Conservation (phyloP, 768 basidiomycete species). For the Russula olivacea region DNA sequence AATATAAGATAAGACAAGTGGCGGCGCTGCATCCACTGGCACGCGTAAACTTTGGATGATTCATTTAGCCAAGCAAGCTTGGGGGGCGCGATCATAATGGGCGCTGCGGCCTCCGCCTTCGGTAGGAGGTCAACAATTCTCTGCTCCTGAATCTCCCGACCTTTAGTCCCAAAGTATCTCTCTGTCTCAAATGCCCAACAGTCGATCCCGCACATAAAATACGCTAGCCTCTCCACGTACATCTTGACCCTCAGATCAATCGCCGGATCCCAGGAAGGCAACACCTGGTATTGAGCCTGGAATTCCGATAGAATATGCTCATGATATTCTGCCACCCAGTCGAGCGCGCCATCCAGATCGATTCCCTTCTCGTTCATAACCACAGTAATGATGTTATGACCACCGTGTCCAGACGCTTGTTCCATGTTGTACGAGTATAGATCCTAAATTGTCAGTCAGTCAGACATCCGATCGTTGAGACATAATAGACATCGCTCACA, state of each 20-base stretch:
- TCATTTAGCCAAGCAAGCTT: too few species aligned
- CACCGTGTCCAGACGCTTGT: too few species aligned
- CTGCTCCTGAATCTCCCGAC: constrained; percentile 27
- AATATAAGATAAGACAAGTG: not conserved
- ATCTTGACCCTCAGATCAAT: constrained; percentile 32
- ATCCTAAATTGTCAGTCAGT: too few species aligned
- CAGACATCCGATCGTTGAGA: not conserved
- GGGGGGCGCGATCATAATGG: not conserved
- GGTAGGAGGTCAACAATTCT: constrained; percentile 12
- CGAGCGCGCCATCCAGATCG: constrained; percentile 35
- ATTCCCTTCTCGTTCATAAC: constrained; percentile 37
- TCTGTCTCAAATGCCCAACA: constrained; percentile 36
- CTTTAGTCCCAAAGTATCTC: constrained; percentile 32
- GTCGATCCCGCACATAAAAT: constrained; percentile 35
- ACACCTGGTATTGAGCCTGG: constrained; percentile 26
- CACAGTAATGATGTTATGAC: constrained; percentile 40
- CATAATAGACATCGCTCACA: constrained; percentile 26
- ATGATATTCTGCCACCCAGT: constrained; percentile 35
- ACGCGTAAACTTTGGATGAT: too few species aligned
- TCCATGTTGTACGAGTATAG: too few species aligned
- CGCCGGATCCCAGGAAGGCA: constrained; percentile 33
- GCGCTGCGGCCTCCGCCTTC: not conserved
- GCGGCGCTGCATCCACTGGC: not conserved
- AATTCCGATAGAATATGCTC: constrained; percentile 33
- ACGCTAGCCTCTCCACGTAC: constrained; percentile 38